Evolutionary conservation across 169 alveolate genomes (phyloP), one percentile per base, ranked within the genome.

Genomic region (Cryptosporidium bovis): DNA sequence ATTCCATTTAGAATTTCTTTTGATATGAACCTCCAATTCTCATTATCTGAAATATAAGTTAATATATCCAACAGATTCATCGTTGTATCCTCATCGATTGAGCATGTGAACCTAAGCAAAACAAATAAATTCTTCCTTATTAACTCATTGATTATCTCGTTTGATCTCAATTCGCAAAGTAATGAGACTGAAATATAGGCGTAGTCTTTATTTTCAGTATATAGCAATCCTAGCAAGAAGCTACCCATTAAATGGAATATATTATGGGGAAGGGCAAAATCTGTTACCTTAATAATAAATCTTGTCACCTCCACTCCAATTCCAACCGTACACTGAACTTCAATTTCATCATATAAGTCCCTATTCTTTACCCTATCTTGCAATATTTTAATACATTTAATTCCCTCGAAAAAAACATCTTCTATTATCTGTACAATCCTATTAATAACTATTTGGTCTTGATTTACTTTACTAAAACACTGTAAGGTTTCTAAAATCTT

Each of bases 21-120:
- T 4, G 77, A 40, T 40, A 77, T 77, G 64, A 77, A 77, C 31
- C 20, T 44, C 87, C 87, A 77, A 77, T 60, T 77, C 16, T 48
- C 44, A 24, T 62, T 60, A 60, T 60, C 44, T 15, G 62, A 77
- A 18, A 77, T 40, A 18, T 77, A n/a, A 16, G 71, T 34, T 58
- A 62, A 77, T 44, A 77, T 77, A 27, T 31, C 40, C 8, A 77
- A 27, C 7, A 62, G 13, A 77, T 77, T 44, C 27, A 77, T 34
- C 7, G 77, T 77, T 60, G 71, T 60, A 60, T 60, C 69, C 20
- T 60, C 77, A 40, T 77, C 71, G 56, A 60, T 60, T 16, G 71
- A 24, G 27, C 71, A 60, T 18, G 65, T 60, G 64, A 60, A 77
- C 18, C 64, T 33, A 12, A 77, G 51, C 48, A 77, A 24, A 12